Conservation (phyloP, 768 basidiomycete species). For the Pholiota molesta region DNA sequence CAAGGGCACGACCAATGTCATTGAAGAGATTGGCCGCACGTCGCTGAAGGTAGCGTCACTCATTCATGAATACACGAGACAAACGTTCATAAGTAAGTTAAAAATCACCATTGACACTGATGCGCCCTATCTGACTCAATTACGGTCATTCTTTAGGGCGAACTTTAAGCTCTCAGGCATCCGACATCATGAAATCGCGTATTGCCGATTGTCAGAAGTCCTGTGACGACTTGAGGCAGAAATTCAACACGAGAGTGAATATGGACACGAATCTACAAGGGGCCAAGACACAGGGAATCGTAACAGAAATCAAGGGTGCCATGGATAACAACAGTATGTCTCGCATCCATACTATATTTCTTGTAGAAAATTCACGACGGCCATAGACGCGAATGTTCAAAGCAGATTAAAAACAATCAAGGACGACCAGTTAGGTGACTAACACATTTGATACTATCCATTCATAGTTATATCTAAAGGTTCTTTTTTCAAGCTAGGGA, state of each 20-base stretch:
- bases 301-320: neutral
- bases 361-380: neutral
- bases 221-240: too few relatives aligned
- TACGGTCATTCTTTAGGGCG: neutral
- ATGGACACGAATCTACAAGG: too few relatives aligned
- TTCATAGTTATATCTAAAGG: neutral
- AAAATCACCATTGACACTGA: neutral
- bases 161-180: too few relatives aligned
- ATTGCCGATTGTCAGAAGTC: too few relatives aligned
- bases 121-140: neutral
- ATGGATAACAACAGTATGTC: neutral
- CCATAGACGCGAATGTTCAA: neutral
- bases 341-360: too few relatives aligned
- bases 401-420: neutral
- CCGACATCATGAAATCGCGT: too few relatives aligned
- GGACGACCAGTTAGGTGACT: neutral
- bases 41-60: neutral
- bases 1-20: neutral
- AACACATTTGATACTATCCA: neutral
- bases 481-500: neutral
- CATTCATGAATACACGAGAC: neutral
- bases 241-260: too few relatives aligned
- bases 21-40: neutral
- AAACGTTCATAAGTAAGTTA: neutral
- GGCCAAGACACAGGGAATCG: too few relatives aligned